Evolutionary conservation across 768 basidiomycete genomes (phyloP).

Genomic region (Tricholoma sp.): DNA sequence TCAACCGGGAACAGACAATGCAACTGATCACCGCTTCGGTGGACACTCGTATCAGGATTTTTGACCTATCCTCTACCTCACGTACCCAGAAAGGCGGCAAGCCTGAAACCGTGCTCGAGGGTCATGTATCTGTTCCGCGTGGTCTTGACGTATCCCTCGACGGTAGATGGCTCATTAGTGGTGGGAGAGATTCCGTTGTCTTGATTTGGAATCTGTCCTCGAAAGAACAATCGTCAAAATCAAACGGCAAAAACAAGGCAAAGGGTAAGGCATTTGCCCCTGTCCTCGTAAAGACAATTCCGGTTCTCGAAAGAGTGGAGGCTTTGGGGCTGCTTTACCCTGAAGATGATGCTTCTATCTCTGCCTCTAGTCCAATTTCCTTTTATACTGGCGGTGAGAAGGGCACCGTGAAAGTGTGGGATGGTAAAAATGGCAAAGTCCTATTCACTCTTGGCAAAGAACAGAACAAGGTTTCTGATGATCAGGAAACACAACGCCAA

Average conservation of each 20-base stretch:
- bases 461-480: slow-evolving; percentile 37
- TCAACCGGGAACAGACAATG: slow-evolving; percentile 49
- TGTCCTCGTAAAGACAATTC: slow-evolving; percentile 70
- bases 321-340: slow-evolving; percentile 67
- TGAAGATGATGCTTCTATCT: slow-evolving; percentile 44
- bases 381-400: slow-evolving; percentile 93
- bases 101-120: slow-evolving; percentile 82
- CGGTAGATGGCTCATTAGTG: slow-evolving; percentile 86
- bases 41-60: slow-evolving; percentile 89
- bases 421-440: slow-evolving; percentile 59
- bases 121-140: slow-evolving; percentile 91
- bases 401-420: slow-evolving; percentile 83
- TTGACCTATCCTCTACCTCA: slow-evolving; percentile 72
- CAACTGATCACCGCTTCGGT: slow-evolving; percentile 87
- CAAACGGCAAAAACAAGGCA: slow-evolving; percentile 41
- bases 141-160: slow-evolving; percentile 82
- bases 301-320: slow-evolving; percentile 82
- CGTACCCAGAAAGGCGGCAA: slow-evolving; percentile 52
- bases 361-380: slow-evolving; percentile 40
- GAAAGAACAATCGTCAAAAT: slow-evolving; percentile 18
- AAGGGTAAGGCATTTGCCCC: slow-evolving; percentile 48
- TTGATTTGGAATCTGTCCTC: slow-evolving; percentile 82
- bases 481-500: slow-evolving; percentile 77
- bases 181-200: slow-evolving; percentile 90
- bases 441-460: slow-evolving; percentile 55